Evolutionary conservation across 2,329 filamentous ascomycete species (phyloP).

Genomic region (Exophiala spinifera): DNA sequence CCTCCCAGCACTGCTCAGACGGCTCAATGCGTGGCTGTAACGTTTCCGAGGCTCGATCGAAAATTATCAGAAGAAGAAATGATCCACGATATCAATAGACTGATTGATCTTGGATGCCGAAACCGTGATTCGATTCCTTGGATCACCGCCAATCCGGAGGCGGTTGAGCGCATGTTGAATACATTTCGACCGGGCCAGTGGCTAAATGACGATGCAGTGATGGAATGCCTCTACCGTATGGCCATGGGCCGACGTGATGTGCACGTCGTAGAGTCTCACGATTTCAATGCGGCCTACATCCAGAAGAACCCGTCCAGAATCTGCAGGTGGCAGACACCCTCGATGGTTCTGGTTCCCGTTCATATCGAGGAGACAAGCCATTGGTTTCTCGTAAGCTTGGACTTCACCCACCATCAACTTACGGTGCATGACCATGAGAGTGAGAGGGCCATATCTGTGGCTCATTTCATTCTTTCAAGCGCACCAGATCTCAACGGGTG

Average conservation of each 20-base stretch:
- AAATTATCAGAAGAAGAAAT: neutral
- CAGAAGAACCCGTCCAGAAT: neutral
- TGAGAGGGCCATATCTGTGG: neutral
- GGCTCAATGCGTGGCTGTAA: neutral
- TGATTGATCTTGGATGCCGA: neutral
- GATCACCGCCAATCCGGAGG: neutral
- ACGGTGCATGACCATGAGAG: constrained; percentile 1
- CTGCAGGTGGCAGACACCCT: constrained; percentile 1
- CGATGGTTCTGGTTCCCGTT: constrained; percentile 1
- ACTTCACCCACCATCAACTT: constrained; percentile 2
- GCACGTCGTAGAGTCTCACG: neutral
- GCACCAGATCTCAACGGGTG: neutral
- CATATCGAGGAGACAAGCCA: neutral
- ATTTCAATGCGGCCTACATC: constrained; percentile 2
- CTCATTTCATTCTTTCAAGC: constrained; percentile 1
- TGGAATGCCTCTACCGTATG: constrained; percentile 5
- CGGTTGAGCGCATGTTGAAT: constrained; percentile 1
- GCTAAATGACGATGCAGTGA: constrained; percentile 1
- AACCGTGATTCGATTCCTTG: neutral
- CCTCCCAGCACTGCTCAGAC: neutral
- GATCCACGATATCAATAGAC: neutral
- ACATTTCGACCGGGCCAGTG: constrained; percentile 6
- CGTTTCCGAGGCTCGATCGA: neutral
- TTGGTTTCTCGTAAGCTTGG: constrained; percentile 4
- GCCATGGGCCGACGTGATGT: neutral